A percentile compares a stretch with the other conserved stretches of the same genome.
phyloP scores from a whole-genome alignment of 495 filamentous ascomycete species.

The Chaetomium fimeti region DNA sequence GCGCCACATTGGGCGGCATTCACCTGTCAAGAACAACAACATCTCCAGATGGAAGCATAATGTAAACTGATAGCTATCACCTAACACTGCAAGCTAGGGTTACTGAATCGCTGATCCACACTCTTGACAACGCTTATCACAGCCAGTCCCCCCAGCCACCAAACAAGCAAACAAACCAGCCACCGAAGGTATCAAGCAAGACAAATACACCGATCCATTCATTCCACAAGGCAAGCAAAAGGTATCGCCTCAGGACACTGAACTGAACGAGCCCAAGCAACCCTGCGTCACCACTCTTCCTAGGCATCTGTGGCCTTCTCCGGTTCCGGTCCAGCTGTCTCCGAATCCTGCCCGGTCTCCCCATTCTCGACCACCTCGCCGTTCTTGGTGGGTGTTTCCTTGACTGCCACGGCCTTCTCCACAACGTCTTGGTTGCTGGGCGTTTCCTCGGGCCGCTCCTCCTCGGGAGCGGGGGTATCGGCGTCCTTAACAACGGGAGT shows the following conservation, averaged over 20 bases:
- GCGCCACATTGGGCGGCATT: too few relatives aligned
- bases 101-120: background rate
- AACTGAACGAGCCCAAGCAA: background rate
- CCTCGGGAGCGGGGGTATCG: background rate
- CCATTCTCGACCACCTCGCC: background rate
- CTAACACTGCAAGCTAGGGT: background rate
- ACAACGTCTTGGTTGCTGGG: background rate
- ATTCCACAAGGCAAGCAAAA: background rate
- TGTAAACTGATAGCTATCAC: background rate
- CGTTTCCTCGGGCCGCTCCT: background rate
- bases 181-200: slow-evolving; percentile 4
- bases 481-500: background rate
- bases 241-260: background rate
- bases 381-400: background rate
- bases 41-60: too few relatives aligned
- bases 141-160: background rate
- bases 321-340: background rate
- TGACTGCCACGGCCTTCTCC: background rate
- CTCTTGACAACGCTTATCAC: background rate
- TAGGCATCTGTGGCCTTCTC: background rate
- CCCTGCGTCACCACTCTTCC: background rate
- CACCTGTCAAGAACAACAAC: too few relatives aligned
- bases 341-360: background rate
- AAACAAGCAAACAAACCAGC: background rate
- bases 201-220: background rate